These are phyloP conservation scores for Pestalotiopsis sp. DNA, from an alignment of 2,329 filamentous ascomycete genomes.

Conservation along the genomic window DNA sequence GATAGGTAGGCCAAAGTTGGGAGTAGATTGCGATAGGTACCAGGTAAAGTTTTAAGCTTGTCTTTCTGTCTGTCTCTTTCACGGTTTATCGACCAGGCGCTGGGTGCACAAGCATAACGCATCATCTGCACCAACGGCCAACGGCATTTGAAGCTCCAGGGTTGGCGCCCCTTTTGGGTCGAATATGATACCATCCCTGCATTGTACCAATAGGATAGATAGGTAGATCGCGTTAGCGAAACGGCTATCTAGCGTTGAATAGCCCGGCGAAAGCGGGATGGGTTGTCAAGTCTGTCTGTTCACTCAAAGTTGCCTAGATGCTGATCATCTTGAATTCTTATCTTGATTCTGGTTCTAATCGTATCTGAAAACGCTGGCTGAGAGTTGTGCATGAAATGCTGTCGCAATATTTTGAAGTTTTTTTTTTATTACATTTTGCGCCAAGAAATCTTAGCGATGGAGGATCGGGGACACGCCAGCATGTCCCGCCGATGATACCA, in stretches of 20 bases:
- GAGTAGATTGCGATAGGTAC: background rate
- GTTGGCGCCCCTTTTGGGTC: background rate
- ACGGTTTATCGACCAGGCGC: background rate
- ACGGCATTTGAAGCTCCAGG: background rate
- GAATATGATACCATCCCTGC: too few species aligned
- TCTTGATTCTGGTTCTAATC: too few species aligned
- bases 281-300: too few species aligned
- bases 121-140: background rate
- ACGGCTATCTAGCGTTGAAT: too few species aligned
- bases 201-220: too few species aligned
- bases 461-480: background rate
- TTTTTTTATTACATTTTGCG: background rate
- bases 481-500: background rate
- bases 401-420: background rate
- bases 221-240: too few species aligned
- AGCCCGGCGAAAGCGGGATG: too few species aligned
- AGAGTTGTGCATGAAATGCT: background rate
- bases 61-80: background rate
- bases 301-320: too few species aligned
- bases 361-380: too few species aligned
- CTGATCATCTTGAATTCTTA: too few species aligned
- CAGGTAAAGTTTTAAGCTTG: background rate
- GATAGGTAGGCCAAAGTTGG: background rate
- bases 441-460: background rate
- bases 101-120: background rate